Evolutionary conservation across 371 early-diverging fungal species (phyloP), one percentile per base, ranked within the genome.

Genomic region (Zychaea mexicana): DNA sequence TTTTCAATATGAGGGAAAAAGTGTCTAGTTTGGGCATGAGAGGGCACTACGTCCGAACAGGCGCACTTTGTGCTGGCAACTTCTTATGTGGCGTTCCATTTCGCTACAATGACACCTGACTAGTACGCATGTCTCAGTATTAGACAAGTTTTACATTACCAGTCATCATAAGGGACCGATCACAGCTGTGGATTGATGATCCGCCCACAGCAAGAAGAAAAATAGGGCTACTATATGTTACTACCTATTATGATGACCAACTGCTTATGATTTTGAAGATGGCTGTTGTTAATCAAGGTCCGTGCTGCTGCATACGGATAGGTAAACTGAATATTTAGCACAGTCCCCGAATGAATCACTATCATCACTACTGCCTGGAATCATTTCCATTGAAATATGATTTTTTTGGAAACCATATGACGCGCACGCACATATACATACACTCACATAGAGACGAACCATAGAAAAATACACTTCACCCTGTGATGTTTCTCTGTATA

Each of bases 281-380:
- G 15, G 15, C 8, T 36, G 36, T 36, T 8, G 0, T 36, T 8
- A 36, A 53, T 53, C n/a, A 53, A 53, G 53, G 53, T 19, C 53
- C 31, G 53, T 53, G 53, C 53, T 53, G 26, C 9, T 53, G 49
- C 49, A 49, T 53, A 53, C 10, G 53, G 26, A 24, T 53, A n/a
- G 7, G 6, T 24, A 27, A 26, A 27, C 31, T 24, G 53, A 12
- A 5, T 53, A n/a, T n/a, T 19, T n/a, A 21, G 9, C n/a, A 49
- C 8, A 49, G 36, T 49, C 15, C 26, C 49, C 9, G 13, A 49
- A 13, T n/a, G n/a, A n/a, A n/a, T n/a, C n/a, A n/a, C n/a, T n/a
- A n/a, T n/a, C n/a, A n/a, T n/a, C n/a, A n/a, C n/a, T n/a, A n/a
- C n/a, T n/a, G n/a, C n/a, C n/a, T 49, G 19, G 22, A n/a, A 49